Percentiles rank a stretch among this genome's conserved stretches.
Evolutionary conservation across 208 protist species (phyloP).

Genomic region (Leishmania arabica): DNA sequence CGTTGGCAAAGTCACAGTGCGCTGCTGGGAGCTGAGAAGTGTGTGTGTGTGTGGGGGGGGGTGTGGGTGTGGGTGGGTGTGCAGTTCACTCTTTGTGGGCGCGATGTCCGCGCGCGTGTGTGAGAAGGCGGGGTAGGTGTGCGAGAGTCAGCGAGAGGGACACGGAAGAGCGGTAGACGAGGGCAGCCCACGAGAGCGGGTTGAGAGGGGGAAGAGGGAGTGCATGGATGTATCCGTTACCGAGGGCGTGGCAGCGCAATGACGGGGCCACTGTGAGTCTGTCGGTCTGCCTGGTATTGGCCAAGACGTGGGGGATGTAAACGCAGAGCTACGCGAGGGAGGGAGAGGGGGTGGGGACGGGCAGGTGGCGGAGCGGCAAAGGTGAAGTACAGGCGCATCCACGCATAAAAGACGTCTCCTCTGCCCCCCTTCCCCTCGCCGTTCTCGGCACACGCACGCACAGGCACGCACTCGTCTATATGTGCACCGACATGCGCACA

Average conservation of each 20-base stretch:
- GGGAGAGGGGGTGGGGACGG: not conserved
- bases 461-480: not conserved
- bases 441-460: not conserved
- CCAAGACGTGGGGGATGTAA: not conserved
- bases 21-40: not conserved
- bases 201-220: not conserved
- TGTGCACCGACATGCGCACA: not conserved
- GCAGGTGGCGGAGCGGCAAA: not conserved
- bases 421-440: not conserved
- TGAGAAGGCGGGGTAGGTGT: not conserved
- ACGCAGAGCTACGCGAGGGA: not conserved
- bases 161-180: not conserved
- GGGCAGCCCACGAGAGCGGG: not conserved
- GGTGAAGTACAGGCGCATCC: not conserved
- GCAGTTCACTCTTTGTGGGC: not conserved
- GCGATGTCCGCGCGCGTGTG: constrained; percentile 9
- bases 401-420: not conserved
- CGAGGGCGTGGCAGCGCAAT: not conserved
- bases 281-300: not conserved
- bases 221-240: not conserved
- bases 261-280: not conserved
- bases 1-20: not conserved
- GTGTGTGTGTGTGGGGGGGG: not conserved
- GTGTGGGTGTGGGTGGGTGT: not conserved
- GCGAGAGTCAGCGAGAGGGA: not conserved